Conservation (phyloP, 768 basidiomycete species). For the Polyporus arcularius region DNA sequence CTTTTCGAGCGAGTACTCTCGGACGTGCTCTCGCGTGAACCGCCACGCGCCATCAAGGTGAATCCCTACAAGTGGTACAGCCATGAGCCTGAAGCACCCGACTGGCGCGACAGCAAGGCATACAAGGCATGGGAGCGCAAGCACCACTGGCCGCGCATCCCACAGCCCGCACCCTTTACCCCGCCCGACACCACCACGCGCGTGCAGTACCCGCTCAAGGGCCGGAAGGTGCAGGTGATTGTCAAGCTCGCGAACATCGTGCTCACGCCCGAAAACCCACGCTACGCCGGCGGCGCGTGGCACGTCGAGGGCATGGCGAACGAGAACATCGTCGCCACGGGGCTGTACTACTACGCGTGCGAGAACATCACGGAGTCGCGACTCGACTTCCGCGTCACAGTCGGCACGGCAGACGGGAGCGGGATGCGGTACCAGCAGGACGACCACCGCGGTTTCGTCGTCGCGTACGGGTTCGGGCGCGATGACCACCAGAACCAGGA, state of each 20-base stretch:
- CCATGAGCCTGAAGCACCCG: not conserved
- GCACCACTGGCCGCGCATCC: conserved; percentile 5
- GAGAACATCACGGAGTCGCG: conserved; percentile 35
- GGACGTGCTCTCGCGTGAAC: conserved; percentile 4
- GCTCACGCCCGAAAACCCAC: conserved; percentile 31
- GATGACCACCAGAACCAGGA: conserved; percentile 20
- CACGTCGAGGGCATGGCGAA: conserved; percentile 31
- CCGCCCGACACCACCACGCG: not conserved
- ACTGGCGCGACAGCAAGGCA: not conserved
- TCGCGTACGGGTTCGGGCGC: conserved; percentile 9
- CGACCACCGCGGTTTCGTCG: conserved; percentile 4
- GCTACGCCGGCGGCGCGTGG: conserved; percentile 35
- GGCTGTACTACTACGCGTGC: conserved; percentile 30
- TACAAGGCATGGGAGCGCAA: conserved; percentile 3
- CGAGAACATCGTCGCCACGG: conserved; percentile 19
- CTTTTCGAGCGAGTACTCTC: conserved; percentile 31
- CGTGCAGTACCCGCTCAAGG: conserved; percentile 5
- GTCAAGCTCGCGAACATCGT: conserved; percentile 43
- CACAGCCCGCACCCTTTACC: too few species aligned
- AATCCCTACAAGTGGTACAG: conserved; percentile 13
- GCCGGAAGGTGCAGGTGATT: conserved; percentile 34
- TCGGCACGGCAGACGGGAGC: conserved; percentile 3
- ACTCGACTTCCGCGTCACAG: conserved; percentile 36
- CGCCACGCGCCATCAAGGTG: conserved; percentile 2
- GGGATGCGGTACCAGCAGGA: conserved; percentile 5